Conservation (phyloP, 495 filamentous ascomycete genomes). For the Astrocystis sublimbata region DNA sequence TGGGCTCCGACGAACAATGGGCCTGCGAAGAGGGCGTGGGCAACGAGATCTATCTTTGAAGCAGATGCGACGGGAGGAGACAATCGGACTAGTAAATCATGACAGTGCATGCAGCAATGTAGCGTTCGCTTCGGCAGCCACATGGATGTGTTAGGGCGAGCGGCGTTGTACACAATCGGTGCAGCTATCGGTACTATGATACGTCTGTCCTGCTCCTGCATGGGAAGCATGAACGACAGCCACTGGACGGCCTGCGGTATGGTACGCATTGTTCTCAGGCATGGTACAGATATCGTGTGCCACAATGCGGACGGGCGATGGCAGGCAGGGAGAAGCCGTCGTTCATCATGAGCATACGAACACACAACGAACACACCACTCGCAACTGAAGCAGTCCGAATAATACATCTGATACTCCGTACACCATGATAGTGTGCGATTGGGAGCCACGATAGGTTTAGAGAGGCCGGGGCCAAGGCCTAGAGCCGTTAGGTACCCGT, state of each 20-base stretch:
- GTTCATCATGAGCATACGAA: background rate
- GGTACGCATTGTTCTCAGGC: background rate
- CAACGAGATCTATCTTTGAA: background rate
- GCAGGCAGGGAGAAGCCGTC: constrained; percentile 2
- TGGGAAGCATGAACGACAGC: constrained; percentile 8
- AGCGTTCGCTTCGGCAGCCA: constrained; percentile 12
- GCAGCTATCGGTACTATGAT: background rate
- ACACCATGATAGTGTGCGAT: too few species aligned
- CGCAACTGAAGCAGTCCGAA: too few species aligned
- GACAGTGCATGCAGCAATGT: constrained; percentile 14
- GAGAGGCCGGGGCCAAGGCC: too few species aligned
- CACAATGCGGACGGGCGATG: background rate
- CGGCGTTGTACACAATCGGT: background rate
- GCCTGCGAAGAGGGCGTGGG: constrained; percentile 3
- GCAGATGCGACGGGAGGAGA: constrained; percentile 10
- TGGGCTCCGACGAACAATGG: background rate
- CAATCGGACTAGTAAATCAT: constrained; percentile 1
- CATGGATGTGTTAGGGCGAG: constrained; percentile 1
- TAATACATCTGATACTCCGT: too few species aligned
- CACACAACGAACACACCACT: too few species aligned
- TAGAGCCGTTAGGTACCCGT: too few species aligned
- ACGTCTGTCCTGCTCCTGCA: background rate
- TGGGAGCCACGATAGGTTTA: too few species aligned
- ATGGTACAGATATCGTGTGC: background rate
- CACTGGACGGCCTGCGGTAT: background rate